Conservation (phyloP, 257 asterid species). For the Solanum okadae region DNA sequence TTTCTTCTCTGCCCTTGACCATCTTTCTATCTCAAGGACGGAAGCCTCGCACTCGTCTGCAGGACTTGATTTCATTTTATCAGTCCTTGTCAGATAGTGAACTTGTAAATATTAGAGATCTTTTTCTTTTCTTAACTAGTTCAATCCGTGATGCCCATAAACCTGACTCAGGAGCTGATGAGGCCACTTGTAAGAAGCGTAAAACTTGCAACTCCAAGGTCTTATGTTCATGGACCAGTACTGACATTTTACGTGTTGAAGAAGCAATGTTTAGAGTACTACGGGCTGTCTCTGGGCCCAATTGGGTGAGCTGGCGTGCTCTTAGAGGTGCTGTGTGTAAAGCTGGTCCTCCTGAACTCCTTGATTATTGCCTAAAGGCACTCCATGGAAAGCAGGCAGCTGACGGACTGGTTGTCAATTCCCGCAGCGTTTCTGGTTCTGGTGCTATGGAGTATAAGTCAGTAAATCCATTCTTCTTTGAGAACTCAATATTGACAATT, state of each 20-base stretch:
- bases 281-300: constrained; percentile 77
- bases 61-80: constrained; percentile 72
- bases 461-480: background rate
- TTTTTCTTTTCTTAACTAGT: constrained; percentile 59
- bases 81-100: constrained; percentile 77
- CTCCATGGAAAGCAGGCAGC: constrained; percentile 73
- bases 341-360: constrained; percentile 73
- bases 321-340: constrained; percentile 90
- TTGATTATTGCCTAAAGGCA: constrained; percentile 86
- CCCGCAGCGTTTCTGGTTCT: constrained; percentile 59
- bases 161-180: constrained; percentile 18
- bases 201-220: constrained; percentile 37
- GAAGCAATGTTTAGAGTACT: constrained; percentile 82
- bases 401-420: constrained; percentile 60
- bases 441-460: constrained; percentile 88
- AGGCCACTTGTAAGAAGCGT: constrained; percentile 43
- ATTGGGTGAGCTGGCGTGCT: constrained; percentile 96
- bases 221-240: constrained; percentile 61
- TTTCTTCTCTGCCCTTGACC: constrained; percentile 56
- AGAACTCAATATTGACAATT: background rate
- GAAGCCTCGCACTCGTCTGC: constrained; percentile 64
- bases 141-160: constrained; percentile 46
- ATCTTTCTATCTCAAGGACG: constrained; percentile 65
- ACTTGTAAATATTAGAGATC: constrained; percentile 62
- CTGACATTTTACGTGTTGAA: constrained; percentile 62